A percentile compares a stretch with the other conserved stretches of the same genome.
phyloP scores from a whole-genome alignment of 1,139 yeast genomes.

The Suhomyces yuchorum region DNA sequence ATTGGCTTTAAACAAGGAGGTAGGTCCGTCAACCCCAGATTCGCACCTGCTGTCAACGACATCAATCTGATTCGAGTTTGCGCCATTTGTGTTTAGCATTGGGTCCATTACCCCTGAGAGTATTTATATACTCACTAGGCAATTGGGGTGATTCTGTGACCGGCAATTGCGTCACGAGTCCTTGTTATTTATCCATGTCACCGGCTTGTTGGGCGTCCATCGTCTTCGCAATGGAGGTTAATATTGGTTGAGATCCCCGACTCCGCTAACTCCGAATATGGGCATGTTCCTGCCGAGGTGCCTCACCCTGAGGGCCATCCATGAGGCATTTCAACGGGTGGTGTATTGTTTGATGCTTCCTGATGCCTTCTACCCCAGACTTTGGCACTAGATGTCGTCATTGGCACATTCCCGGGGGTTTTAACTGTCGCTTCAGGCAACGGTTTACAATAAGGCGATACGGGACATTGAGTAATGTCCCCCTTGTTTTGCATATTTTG shows the following conservation, averaged over 20 bases:
- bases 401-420: neutral
- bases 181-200: neutral
- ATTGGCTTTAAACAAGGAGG: neutral
- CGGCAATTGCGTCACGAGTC: neutral
- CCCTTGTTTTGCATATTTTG: neutral
- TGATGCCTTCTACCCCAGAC: neutral
- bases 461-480: neutral
- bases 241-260: neutral
- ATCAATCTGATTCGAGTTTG: conserved; percentile 4
- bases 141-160: neutral
- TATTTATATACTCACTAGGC: neutral
- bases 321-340: neutral
- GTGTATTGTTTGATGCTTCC: neutral
- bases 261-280: conserved; percentile 1
- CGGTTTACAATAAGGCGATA: neutral
- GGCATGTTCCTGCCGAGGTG: neutral
- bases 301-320: neutral
- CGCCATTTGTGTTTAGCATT: conserved; percentile 1
- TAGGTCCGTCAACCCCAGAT: neutral
- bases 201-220: conserved; percentile 1
- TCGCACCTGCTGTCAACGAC: conserved; percentile 4
- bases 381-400: neutral
- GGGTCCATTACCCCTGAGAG: neutral
- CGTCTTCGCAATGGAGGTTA: neutral
- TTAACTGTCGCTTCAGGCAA: neutral